A percentile compares a stretch with the other conserved stretches of the same genome.
phyloP scores from a whole-genome alignment of 202 grass and related monocot species.

The Schoenoplectus triqueter region DNA sequence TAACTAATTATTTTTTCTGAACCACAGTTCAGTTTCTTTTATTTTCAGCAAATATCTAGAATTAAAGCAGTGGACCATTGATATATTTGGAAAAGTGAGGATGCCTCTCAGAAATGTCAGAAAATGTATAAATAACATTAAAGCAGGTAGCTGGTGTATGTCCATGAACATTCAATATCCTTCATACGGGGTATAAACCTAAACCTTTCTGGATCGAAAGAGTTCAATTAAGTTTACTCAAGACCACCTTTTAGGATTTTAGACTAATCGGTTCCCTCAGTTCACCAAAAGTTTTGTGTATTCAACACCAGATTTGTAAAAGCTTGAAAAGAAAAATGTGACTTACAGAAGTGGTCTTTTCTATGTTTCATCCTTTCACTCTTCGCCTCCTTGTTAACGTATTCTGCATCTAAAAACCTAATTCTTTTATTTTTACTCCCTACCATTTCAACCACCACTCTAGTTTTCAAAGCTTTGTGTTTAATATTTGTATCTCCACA shows the following conservation, averaged over 20 bases:
- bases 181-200: not conserved
- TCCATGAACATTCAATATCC: not conserved
- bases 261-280: not conserved
- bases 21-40: not conserved
- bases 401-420: conserved; percentile 59
- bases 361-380: conserved; percentile 47
- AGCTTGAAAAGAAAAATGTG: conserved; percentile 31
- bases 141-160: not conserved
- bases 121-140: not conserved
- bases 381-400: conserved; percentile 41
- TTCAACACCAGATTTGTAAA: not conserved
- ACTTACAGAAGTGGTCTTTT: conserved; percentile 55
- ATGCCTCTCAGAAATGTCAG: not conserved
- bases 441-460: conserved; percentile 39
- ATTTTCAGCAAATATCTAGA: not conserved
- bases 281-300: not conserved
- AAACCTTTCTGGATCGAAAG: not conserved
- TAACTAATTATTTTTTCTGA: not conserved
- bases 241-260: not conserved
- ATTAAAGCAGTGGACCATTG: not conserved
- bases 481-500: conserved; percentile 43
- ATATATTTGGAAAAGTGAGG: not conserved
- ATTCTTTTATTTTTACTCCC: conserved; percentile 59
- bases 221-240: not conserved
- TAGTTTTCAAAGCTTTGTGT: conserved; percentile 26